Percentiles rank a stretch among this genome's conserved stretches.
Evolutionary conservation across 2,329 filamentous ascomycete genomes (phyloP).

Genomic region (Penicillium sp.): DNA sequence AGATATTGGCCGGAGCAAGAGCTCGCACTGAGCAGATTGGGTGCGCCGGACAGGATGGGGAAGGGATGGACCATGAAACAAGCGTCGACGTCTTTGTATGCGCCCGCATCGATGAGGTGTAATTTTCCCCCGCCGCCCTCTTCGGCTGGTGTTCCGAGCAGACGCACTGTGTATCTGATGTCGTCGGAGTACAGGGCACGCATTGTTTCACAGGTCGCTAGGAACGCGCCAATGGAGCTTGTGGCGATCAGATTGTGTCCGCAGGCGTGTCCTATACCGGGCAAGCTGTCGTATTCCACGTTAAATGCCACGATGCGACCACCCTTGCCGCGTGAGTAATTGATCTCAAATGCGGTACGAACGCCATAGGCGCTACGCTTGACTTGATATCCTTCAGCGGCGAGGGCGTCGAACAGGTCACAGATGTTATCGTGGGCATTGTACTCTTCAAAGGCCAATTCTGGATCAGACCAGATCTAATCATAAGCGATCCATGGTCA

Average conservation of each 20-base stretch:
- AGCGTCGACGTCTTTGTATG: constrained; percentile 36
- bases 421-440: constrained; percentile 21
- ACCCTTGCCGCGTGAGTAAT: constrained; percentile 32
- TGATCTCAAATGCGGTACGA: constrained; percentile 14
- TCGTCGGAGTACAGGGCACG: constrained; percentile 10
- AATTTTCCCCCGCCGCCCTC: constrained; percentile 35
- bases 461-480: constrained; percentile 23
- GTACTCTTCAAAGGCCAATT: constrained; percentile 21
- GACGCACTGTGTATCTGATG: constrained; percentile 16
- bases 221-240: constrained; percentile 27
- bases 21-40: constrained; percentile 12
- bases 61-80: constrained; percentile 42
- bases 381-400: constrained; percentile 11
- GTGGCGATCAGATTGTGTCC: constrained; percentile 35
- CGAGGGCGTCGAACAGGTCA: constrained; percentile 16
- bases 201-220: constrained; percentile 27
- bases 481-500: neutral
- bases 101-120: constrained; percentile 42
- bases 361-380: constrained; percentile 16
- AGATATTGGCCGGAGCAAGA: constrained; percentile 21
- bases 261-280: constrained; percentile 33
- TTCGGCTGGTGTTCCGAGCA: constrained; percentile 35
- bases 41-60: constrained; percentile 11
- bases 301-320: constrained; percentile 29
- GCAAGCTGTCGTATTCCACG: constrained; percentile 39